Evolutionary conservation across 2,329 filamentous ascomycete genomes (phyloP).

Genomic region (Acephala macrosclerotiorum): DNA sequence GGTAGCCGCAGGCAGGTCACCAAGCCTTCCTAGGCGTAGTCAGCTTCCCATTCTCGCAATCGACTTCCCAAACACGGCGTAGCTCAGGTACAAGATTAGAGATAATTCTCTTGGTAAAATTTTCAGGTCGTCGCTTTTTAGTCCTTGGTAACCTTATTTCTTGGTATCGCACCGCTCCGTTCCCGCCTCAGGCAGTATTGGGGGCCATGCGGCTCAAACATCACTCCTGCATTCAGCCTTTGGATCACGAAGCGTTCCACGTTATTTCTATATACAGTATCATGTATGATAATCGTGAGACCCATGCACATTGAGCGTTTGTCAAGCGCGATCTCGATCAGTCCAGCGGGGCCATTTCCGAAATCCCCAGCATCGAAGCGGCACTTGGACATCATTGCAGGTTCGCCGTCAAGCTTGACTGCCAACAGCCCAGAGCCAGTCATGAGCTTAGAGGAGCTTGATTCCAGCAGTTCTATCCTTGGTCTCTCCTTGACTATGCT

Average conservation of each 20-base stretch:
- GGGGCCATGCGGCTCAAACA: slow-evolving; percentile 5
- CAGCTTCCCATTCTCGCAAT: not conserved
- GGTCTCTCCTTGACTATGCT: not conserved
- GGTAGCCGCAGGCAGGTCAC: not conserved
- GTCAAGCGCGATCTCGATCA: not conserved
- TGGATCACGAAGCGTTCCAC: not conserved
- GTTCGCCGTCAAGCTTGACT: not conserved
- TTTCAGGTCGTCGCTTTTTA: not conserved
- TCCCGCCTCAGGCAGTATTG: not conserved
- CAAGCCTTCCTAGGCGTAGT: not conserved
- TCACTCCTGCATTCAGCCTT: not conserved
- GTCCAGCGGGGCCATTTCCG: not conserved
- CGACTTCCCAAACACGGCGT: not conserved
- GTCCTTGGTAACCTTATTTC: slow-evolving; percentile 6
- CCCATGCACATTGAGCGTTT: not conserved
- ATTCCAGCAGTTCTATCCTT: not conserved
- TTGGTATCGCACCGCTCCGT: not conserved
- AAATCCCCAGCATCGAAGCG: not conserved
- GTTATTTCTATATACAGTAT: slow-evolving; percentile 1
- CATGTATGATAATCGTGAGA: not conserved
- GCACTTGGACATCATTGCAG: not conserved
- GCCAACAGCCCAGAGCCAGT: not conserved
- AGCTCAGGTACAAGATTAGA: slow-evolving; percentile 8
- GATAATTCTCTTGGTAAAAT: not conserved
- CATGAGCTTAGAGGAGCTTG: not conserved